Percentiles rank a stretch among this genome's conserved stretches.
Evolutionary conservation across 2,329 filamentous ascomycete genomes (phyloP).

Genomic region (Fusarium sp.): DNA sequence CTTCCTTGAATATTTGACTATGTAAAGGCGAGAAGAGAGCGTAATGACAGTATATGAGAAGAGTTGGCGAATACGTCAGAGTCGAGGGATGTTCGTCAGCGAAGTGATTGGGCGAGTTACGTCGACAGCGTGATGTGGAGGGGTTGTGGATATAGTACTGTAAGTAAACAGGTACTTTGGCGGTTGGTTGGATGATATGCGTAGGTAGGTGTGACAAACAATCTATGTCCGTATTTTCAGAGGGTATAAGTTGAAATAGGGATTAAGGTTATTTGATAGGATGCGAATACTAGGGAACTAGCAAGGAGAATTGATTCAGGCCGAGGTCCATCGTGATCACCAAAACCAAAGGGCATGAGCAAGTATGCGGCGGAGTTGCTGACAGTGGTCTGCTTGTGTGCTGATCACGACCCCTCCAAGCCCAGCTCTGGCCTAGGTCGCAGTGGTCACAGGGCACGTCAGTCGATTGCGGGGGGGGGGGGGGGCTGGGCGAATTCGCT

Average conservation of each 20-base stretch:
- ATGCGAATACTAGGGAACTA: neutral
- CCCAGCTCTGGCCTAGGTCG: conserved; percentile 11
- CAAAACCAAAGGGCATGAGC: conserved; percentile 8
- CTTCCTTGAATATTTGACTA: neutral
- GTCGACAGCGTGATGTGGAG: conserved; percentile 31
- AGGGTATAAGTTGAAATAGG: conserved; percentile 3
- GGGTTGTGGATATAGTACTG: conserved; percentile 21
- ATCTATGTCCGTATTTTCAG: neutral
- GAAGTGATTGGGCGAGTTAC: conserved; percentile 24
- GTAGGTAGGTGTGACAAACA: conserved; percentile 4
- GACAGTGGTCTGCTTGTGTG: conserved; percentile 41
- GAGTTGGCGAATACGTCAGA: conserved; percentile 27
- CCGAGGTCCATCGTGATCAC: conserved; percentile 29
- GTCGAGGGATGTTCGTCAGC: conserved; percentile 15
- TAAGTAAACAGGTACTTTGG: neutral
- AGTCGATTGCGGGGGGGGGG: conserved; percentile 40
- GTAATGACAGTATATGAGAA: conserved; percentile 1
- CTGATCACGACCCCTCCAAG: conserved; percentile 32
- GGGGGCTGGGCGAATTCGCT: conserved; percentile 6
- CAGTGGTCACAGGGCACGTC: conserved; percentile 43
- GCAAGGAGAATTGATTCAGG: conserved; percentile 12
- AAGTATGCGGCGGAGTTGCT: conserved; percentile 21
- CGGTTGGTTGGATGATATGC: neutral
- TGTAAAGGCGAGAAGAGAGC: neutral
- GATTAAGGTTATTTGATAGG: conserved; percentile 11